A percentile compares a stretch with the other conserved stretches of the same genome.
Evolutionary conservation across 1,284 basidiomycete genomes (phyloP).

Genomic region (Polyporus tsugae): DNA sequence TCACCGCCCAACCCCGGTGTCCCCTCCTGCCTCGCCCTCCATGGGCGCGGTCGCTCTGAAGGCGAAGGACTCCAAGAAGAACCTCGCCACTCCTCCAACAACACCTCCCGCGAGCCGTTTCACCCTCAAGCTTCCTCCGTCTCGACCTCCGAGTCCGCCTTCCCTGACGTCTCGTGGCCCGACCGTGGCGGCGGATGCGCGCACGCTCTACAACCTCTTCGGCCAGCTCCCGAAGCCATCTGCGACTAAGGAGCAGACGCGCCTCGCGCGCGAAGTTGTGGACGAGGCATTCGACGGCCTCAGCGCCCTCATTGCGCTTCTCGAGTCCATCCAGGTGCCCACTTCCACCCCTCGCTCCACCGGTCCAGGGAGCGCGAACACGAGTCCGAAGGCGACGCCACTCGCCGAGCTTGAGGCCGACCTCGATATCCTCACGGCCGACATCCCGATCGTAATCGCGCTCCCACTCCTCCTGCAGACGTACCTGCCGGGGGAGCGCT

Average conservation of each 20-base stretch:
- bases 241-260: conserved; percentile 51
- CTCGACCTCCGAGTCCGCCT: conserved; percentile 72
- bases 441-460: conserved; percentile 74
- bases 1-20: conserved; percentile 56
- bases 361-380: not conserved
- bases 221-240: conserved; percentile 67
- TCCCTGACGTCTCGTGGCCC: conserved; percentile 40
- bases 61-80: conserved; percentile 50
- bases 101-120: conserved; percentile 70
- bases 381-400: conserved; percentile 21
- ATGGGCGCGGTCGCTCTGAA: conserved; percentile 40
- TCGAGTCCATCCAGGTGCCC: conserved; percentile 55
- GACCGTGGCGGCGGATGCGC: conserved; percentile 62
- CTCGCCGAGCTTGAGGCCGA: conserved; percentile 53
- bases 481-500: conserved; percentile 41
- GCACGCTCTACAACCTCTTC: conserved; percentile 66
- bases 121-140: conserved; percentile 71
- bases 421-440: conserved; percentile 55
- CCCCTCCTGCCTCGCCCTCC: conserved; percentile 55
- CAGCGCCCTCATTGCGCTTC: conserved; percentile 59
- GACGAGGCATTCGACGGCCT: conserved; percentile 77
- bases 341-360: conserved; percentile 14
- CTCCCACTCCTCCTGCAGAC: conserved; percentile 69
- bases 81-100: conserved; percentile 57
- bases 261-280: conserved; percentile 75